Conservation (phyloP, 352 stramenopile species). For the Phytophthora podocarpi region DNA sequence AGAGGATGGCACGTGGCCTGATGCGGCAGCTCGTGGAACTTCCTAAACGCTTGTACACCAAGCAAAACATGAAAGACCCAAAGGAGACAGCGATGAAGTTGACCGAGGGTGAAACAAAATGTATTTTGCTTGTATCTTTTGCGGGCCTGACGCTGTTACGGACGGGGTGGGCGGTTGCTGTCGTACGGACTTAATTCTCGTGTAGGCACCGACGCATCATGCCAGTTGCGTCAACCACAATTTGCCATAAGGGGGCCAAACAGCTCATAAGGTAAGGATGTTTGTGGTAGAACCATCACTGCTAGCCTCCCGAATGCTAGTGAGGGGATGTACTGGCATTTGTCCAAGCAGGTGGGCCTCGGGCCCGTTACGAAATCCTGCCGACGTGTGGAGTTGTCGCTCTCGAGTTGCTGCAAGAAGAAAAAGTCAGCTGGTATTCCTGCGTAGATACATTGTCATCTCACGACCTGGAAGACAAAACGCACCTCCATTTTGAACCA, state of each 20-base stretch:
- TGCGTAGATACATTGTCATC: too few relatives aligned
- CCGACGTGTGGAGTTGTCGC: slow-evolving; percentile 61
- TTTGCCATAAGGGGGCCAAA: too few relatives aligned
- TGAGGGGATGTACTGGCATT: slow-evolving; percentile 35
- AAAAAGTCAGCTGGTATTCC: background rate
- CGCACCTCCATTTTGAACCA: slow-evolving; percentile 26
- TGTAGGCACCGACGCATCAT: background rate
- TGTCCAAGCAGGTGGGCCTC: slow-evolving; percentile 52
- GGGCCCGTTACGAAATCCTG: slow-evolving; percentile 49
- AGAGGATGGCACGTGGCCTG: slow-evolving; percentile 72
- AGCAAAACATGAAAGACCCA: slow-evolving; percentile 38
- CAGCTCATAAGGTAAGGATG: slow-evolving; percentile 76
- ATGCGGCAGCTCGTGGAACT: slow-evolving; percentile 37
- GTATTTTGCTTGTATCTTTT: slow-evolving; percentile 64
- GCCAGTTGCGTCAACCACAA: background rate
- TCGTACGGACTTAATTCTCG: slow-evolving; percentile 7
- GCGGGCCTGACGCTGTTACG: slow-evolving; percentile 5
- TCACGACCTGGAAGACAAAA: too few relatives aligned
- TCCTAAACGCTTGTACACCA: slow-evolving; percentile 36
- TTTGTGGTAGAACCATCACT: slow-evolving; percentile 35
- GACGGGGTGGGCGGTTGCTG: background rate
- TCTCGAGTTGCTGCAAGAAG: slow-evolving; percentile 9
- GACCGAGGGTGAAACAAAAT: slow-evolving; percentile 46
- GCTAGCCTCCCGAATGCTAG: slow-evolving; percentile 17
- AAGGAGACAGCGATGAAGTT: slow-evolving; percentile 29